Evolutionary conservation across 2,329 filamentous ascomycete species (phyloP).

Genomic region (Basipetospora chlamydospora): DNA sequence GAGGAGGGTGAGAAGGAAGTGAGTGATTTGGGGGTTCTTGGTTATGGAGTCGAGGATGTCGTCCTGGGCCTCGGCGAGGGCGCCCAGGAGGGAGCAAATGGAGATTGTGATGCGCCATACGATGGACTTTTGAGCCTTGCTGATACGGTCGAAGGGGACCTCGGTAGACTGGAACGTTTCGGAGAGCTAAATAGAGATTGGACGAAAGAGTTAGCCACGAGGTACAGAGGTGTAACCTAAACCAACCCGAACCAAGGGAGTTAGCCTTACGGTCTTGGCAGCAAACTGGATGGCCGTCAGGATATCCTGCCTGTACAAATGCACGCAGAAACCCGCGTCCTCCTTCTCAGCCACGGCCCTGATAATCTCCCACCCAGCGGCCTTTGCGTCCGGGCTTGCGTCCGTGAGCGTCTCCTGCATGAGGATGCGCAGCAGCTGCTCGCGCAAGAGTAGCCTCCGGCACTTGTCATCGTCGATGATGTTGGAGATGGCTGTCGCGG

Average conservation of each 20-base stretch:
- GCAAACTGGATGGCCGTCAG: conserved; percentile 46
- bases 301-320: conserved; percentile 47
- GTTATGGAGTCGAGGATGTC: conserved; percentile 43
- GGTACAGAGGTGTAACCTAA: not conserved
- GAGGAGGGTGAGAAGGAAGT: conserved; percentile 40
- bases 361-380: conserved; percentile 54
- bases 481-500: conserved; percentile 44
- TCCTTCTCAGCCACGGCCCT: conserved; percentile 47
- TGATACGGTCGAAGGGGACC: conserved; percentile 27
- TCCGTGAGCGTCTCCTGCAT: conserved; percentile 52
- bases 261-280: conserved; percentile 30
- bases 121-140: conserved; percentile 37
- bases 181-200: conserved; percentile 20
- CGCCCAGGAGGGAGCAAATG: conserved; percentile 35
- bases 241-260: not conserved
- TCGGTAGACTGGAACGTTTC: conserved; percentile 27
- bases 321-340: conserved; percentile 51
- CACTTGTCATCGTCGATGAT: conserved; percentile 47
- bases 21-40: conserved; percentile 30
- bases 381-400: conserved; percentile 44
- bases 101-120: conserved; percentile 40
- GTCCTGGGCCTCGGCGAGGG: conserved; percentile 43
- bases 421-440: conserved; percentile 49
- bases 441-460: conserved; percentile 49
- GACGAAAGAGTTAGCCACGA: not conserved